Conservation (phyloP, 2,329 filamentous ascomycete genomes). For the Akanthomyces uredinophilus region DNA sequence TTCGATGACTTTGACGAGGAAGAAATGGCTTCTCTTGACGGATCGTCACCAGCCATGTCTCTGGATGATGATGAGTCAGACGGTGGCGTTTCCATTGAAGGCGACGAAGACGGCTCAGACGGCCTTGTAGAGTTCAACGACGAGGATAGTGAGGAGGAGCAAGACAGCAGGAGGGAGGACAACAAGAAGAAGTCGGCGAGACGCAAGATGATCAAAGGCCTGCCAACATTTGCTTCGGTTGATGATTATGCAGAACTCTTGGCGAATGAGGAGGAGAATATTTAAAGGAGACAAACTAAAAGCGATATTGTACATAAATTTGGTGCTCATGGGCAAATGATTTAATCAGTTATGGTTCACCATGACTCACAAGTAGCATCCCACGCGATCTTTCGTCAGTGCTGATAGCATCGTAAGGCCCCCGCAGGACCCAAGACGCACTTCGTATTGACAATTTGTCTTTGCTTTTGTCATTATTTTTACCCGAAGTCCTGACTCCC, state of each 20-base stretch:
- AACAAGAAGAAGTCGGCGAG: slow-evolving; percentile 44
- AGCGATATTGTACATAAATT: slow-evolving; percentile 9
- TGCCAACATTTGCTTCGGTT: slow-evolving; percentile 88
- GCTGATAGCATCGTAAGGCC: no score
- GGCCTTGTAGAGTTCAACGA: slow-evolving; percentile 39
- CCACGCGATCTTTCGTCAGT: no score
- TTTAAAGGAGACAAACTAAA: slow-evolving; percentile 19
- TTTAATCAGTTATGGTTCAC: not conserved
- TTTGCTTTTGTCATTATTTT: no score
- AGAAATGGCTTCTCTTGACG: slow-evolving; percentile 45
- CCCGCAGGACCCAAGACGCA: no score
- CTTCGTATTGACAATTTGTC: no score
- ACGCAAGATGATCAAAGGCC: slow-evolving; percentile 77
- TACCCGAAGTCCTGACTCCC: no score
- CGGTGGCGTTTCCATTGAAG: slow-evolving; percentile 41
- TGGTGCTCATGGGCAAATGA: not conserved
- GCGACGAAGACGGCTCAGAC: slow-evolving; percentile 29
- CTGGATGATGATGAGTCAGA: slow-evolving; percentile 38
- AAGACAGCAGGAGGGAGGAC: slow-evolving; percentile 24
- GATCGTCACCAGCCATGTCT: slow-evolving; percentile 30
- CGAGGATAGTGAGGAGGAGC: slow-evolving; percentile 60
- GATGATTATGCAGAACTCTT: slow-evolving; percentile 91
- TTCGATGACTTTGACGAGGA: slow-evolving; percentile 46
- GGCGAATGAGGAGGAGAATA: slow-evolving; percentile 60
- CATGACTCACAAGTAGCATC: no score